Percentiles rank a stretch among this genome's conserved stretches.
Evolutionary conservation across 148 eudicot genomes (phyloP).

Genomic region (Chenopodium album): DNA sequence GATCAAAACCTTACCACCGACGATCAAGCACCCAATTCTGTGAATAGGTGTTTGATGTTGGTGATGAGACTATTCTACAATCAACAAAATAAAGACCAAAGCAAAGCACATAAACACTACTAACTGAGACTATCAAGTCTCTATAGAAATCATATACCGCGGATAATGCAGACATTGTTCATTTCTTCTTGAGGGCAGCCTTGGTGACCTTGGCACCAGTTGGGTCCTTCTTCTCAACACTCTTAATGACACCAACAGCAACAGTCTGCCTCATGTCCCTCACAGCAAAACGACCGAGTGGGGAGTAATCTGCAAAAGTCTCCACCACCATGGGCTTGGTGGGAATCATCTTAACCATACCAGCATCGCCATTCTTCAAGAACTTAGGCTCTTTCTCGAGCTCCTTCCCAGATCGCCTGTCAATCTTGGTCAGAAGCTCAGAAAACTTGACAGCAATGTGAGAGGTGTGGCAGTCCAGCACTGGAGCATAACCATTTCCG

Average conservation of each 20-base stretch:
- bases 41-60: slow-evolving; percentile 14
- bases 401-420: slow-evolving; percentile 43
- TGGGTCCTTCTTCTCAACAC: slow-evolving; percentile 38
- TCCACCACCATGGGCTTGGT: slow-evolving; percentile 56
- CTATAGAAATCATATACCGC: not conserved
- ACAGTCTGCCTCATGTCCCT: slow-evolving; percentile 51
- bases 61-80: slow-evolving; percentile 14
- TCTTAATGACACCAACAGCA: slow-evolving; percentile 43
- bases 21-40: slow-evolving; percentile 41
- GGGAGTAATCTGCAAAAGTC: slow-evolving; percentile 44
- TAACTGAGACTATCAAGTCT: not conserved
- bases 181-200: slow-evolving; percentile 36
- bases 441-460: slow-evolving; percentile 44
- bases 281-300: slow-evolving; percentile 46
- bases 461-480: slow-evolving; percentile 46
- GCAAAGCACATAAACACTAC: not conserved
- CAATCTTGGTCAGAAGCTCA: slow-evolving; percentile 42
- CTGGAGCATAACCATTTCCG: slow-evolving; percentile 45
- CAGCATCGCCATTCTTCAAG: slow-evolving; percentile 48
- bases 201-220: slow-evolving; percentile 37
- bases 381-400: slow-evolving; percentile 44
- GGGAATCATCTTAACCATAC: slow-evolving; percentile 44
- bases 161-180: not conserved
- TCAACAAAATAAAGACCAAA: not conserved
- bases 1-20: slow-evolving; percentile 30